Conservation (phyloP, 83 land plant species). For the Thuja plicata region DNA sequence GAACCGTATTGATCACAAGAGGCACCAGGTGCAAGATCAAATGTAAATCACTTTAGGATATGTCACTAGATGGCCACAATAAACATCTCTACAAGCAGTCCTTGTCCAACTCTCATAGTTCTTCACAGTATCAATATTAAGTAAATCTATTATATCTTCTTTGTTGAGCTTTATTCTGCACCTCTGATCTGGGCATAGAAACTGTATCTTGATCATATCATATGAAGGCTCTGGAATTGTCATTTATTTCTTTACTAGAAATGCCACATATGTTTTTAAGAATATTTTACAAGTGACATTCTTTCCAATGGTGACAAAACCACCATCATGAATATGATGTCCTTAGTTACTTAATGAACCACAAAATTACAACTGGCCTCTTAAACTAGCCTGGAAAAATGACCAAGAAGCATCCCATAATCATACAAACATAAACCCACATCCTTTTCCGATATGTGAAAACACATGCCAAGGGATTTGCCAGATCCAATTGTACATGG, state of each 20-base stretch:
- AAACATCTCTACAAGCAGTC: not conserved
- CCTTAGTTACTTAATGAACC: not conserved
- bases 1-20: too few species aligned
- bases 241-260: not conserved
- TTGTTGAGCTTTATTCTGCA: not conserved
- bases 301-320: not conserved
- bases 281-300: not conserved
- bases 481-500: too few species aligned
- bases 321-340: not conserved
- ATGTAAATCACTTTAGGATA: not conserved
- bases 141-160: not conserved
- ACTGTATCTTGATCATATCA: not conserved
- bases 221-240: not conserved
- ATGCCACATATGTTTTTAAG: not conserved
- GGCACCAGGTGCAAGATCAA: not conserved
- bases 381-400: too few species aligned
- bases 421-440: too few species aligned
- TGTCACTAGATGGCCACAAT: not conserved
- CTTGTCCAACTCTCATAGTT: constrained; percentile 21
- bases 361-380: too few species aligned
- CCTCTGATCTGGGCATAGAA: not conserved
- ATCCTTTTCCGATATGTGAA: too few species aligned
- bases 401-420: too few species aligned
- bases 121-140: not conserved
- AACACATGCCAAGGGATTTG: too few species aligned